Evolutionary conservation across 495 filamentous ascomycete species (phyloP), one percentile per base, ranked within the genome.

Genomic region (Podospora conica): DNA sequence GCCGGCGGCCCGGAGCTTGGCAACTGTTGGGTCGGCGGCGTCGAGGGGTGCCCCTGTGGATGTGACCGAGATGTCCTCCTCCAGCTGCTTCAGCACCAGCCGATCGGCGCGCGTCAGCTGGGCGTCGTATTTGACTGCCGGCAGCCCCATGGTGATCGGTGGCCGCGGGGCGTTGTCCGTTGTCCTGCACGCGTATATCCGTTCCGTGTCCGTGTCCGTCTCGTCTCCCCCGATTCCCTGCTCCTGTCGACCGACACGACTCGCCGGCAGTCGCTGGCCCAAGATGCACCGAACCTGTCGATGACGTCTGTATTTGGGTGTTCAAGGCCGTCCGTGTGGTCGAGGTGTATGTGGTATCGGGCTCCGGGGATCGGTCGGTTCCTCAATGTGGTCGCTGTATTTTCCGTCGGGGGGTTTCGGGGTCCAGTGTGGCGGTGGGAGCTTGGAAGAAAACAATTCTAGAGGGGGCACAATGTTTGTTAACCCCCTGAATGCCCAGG

Each of bases 1-100:
- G 71, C 89, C 89, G 66, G 86, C 69, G 59, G 68, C 68, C 27
- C 60, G 55, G 27, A 69, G 68, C 48, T 58, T 64, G 27, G 55
- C 48, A 56, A 66, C 40, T 10, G 31, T 31, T 1, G 40, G 53
- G 33, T 63, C 55, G 54, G 31, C 15, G 28, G 21, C 1, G n/a
- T 24, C 59, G 54, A 12, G 11, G 12, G 56, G 40, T 8, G 40
- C 23, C 2, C 22, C 18, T 18, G 55, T 23, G 3, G 60, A 33
- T 12, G 55, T 33, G 11, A 28, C 11, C 18, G 63, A 53, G 1
- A 61, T 64, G 25, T 66, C 68, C 9, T 59, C 56, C 60, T 56
- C 27, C 15, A 69, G 60, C 24, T 69, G 60, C 64, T 69, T 60
- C 23, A 69, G 64, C 33, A 69, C 68, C 8, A 69, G 55, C 55